Conservation (phyloP, 306 rosid genomes). For the Delonix regia region DNA sequence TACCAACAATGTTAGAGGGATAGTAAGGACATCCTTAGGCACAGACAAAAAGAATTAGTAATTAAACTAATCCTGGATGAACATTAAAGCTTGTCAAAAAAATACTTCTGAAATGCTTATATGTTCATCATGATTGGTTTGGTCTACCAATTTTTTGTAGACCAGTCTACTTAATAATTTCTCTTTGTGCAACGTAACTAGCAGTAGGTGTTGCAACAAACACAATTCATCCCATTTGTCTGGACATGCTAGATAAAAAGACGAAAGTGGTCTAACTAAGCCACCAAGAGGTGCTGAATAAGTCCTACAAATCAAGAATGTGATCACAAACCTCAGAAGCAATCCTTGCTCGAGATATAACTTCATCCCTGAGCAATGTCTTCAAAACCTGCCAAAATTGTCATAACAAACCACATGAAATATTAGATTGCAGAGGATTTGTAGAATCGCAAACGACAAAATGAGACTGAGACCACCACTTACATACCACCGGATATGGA, state of each 20-base stretch:
- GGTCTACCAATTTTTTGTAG: background rate
- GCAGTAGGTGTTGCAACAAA: background rate
- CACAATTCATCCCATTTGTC: conserved; percentile 17
- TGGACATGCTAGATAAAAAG: background rate
- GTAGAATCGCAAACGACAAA: background rate
- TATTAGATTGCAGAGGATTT: background rate
- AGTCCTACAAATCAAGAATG: conserved; percentile 5
- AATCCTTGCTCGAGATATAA: conserved; percentile 70
- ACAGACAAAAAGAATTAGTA: too few relatives aligned
- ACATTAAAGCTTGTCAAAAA: too few relatives aligned
- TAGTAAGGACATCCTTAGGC: too few relatives aligned
- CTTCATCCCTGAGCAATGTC: conserved; percentile 75
- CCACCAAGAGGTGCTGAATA: conserved; percentile 11
- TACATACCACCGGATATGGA: conserved; percentile 77
- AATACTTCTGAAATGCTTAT: background rate
- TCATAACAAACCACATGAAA: conserved; percentile 29
- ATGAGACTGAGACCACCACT: conserved; percentile 9
- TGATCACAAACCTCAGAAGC: conserved; percentile 65
- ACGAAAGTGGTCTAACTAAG: background rate
- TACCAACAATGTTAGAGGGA: conserved; percentile 18
- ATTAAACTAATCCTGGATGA: too few relatives aligned
- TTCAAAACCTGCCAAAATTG: conserved; percentile 71
- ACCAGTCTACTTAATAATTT: background rate
- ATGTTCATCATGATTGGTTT: background rate
- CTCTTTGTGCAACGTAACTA: background rate